Evolutionary conservation across 257 asterid species (phyloP).

Genomic region (Capsicum chinense): DNA sequence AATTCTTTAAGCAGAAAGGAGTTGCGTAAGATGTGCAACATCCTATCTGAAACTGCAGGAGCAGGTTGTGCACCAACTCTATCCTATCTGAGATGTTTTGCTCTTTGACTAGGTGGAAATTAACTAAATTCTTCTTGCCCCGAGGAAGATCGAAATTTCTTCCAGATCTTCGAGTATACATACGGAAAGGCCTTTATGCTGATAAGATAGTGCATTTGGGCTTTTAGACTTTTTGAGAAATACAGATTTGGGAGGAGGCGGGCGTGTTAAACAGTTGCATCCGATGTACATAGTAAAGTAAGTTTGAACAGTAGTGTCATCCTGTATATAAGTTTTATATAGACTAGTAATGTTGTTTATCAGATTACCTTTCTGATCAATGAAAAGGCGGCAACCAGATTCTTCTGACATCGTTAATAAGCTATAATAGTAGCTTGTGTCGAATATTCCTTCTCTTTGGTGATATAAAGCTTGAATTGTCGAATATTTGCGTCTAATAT

Average conservation of each 20-base stretch:
- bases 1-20: slow-evolving; percentile 20
- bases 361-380: slow-evolving; percentile 12
- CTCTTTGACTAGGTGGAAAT: neutral
- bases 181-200: slow-evolving; percentile 9
- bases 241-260: slow-evolving; percentile 6
- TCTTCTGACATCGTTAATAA: slow-evolving; percentile 1
- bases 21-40: neutral
- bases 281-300: slow-evolving; percentile 17
- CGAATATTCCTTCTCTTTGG: too few relatives aligned
- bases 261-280: slow-evolving; percentile 4
- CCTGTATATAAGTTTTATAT: neutral
- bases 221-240: neutral
- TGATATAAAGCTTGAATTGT: too few relatives aligned
- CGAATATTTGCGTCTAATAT: too few relatives aligned
- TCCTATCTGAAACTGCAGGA: neutral
- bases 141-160: neutral
- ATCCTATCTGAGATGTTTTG: neutral
- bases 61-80: slow-evolving; percentile 26
- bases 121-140: neutral
- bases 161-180: neutral
- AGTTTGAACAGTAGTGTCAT: slow-evolving; percentile 1
- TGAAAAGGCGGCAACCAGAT: neutral
- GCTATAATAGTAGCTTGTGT: too few relatives aligned
- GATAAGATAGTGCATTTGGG: slow-evolving; percentile 14
- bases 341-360: neutral